Evolutionary conservation across 1,284 basidiomycete species (phyloP).

Genomic region (Puccinia hordei): DNA sequence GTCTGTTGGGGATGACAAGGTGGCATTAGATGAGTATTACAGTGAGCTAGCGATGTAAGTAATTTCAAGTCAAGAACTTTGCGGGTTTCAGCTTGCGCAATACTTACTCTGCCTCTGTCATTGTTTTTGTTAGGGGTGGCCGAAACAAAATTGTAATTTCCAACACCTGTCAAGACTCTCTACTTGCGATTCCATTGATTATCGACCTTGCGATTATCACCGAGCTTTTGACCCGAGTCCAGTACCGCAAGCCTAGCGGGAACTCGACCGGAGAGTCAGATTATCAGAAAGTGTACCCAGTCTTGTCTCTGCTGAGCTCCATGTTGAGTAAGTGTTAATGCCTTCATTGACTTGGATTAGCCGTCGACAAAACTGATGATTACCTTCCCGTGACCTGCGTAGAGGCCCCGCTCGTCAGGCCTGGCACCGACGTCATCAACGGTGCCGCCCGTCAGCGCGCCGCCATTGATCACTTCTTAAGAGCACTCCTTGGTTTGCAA

Average conservation of each 20-base stretch:
- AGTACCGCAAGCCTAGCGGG: slow-evolving; percentile 63
- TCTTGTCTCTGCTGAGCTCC: slow-evolving; percentile 85
- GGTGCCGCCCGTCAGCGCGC: slow-evolving; percentile 39
- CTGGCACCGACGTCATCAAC: slow-evolving; percentile 43
- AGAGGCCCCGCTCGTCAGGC: slow-evolving; percentile 44
- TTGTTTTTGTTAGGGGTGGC: slow-evolving; percentile 21
- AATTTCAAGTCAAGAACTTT: slow-evolving; percentile 54
- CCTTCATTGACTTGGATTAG: neutral
- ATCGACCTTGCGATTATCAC: slow-evolving; percentile 90
- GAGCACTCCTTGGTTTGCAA: slow-evolving; percentile 39
- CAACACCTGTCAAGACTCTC: slow-evolving; percentile 71
- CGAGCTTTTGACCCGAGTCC: slow-evolving; percentile 88
- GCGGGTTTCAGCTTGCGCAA: neutral
- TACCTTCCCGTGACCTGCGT: neutral
- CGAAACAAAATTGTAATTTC: slow-evolving; percentile 47
- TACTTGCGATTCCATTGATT: slow-evolving; percentile 92
- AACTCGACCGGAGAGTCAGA: slow-evolving; percentile 4
- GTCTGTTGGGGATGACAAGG: slow-evolving; percentile 93
- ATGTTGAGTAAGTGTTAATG: slow-evolving; percentile 64
- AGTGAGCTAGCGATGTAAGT: slow-evolving; percentile 72
- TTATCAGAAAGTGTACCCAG: slow-evolving; percentile 71
- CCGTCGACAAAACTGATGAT: neutral
- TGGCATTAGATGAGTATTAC: slow-evolving; percentile 98
- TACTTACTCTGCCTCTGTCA: neutral
- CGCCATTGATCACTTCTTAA: slow-evolving; percentile 44